Conservation (phyloP, 805 yeast genomes). For the Yamadazyma philogaea region DNA sequence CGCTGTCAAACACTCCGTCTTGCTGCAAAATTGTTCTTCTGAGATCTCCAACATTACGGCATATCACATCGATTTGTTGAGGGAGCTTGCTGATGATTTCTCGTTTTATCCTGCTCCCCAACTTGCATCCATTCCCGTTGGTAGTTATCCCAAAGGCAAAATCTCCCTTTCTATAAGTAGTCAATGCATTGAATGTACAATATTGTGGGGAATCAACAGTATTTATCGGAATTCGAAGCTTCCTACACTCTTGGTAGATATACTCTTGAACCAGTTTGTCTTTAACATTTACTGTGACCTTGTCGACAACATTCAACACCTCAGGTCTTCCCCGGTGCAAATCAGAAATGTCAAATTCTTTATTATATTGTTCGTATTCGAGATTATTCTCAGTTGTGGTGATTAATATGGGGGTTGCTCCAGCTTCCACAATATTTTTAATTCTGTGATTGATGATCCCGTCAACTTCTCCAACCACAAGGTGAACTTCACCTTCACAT, state of each 20-base stretch:
- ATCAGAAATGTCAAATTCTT: conserved; percentile 38
- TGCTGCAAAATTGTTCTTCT: conserved; percentile 54
- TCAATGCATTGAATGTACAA: conserved; percentile 73
- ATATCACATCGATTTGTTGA: conserved; percentile 61
- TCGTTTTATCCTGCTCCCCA: conserved; percentile 76
- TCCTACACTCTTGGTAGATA: conserved; percentile 51
- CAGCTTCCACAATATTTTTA: conserved; percentile 45
- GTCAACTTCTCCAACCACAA: conserved; percentile 51
- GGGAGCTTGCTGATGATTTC: conserved; percentile 69
- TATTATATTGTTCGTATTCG: conserved; percentile 10
- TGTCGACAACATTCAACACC: conserved; percentile 66
- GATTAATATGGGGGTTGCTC: conserved; percentile 53
- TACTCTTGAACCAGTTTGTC: conserved; percentile 30
- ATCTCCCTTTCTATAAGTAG: conserved; percentile 67
- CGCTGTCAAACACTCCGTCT: conserved; percentile 54
- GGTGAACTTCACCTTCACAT: conserved; percentile 50
- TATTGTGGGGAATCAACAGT: conserved; percentile 68
- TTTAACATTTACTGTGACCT: conserved; percentile 62
- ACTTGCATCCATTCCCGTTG: conserved; percentile 82
- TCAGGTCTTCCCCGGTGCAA: conserved; percentile 59
- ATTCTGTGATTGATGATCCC: conserved; percentile 48
- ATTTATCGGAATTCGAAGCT: conserved; percentile 76
- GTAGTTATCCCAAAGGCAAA: conserved; percentile 84
- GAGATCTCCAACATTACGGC: conserved; percentile 65
- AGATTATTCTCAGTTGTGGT: conserved; percentile 21